Evolutionary conservation across 257 asterid genomes (phyloP), one percentile per base, ranked within the genome.

Genomic region (Anisodus tanguticus): DNA sequence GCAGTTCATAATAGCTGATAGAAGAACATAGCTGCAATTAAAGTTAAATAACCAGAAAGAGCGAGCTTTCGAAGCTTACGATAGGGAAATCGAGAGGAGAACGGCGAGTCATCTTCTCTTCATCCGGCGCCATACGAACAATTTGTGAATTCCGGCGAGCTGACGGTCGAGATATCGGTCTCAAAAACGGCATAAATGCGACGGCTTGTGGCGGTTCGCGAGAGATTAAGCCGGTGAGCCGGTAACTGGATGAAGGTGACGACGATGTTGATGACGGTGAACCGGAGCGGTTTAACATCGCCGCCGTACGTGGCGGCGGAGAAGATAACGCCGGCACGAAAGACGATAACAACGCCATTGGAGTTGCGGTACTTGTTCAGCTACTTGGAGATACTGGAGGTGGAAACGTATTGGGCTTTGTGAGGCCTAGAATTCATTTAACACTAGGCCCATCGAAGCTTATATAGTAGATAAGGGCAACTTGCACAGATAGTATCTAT

Each of bases 51-150:
- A 76, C 80, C 80, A 74, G 60, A 15, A 74, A 49, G 45, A 12
- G 6, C 0, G 62, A 49, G 62, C 22, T 74, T 22, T 51, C 60
- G 57, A 54, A 77, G 82, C 91, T 89, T 70, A 95, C 99, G 55
- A 90, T 89, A 10, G 98, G 98, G 78, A 95, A 94, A 84, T 94
- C 99, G 5, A 93, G 95, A 70, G 99, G 99, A 41, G 98, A 92
- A 31, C 97, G 97, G 86, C 97, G 97, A 77, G 99, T 95, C 92
- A 94, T 91, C 92, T 88, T 94, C 92, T 94, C 97, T 86, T 95
- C 97, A 4, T 95, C 96, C 11, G 99, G 98, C 85, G 99, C 99
- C 98, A 94, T 92, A 77, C 96, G 88, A 37, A 95, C 98, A 49
- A 93, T 82, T 84, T 83, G 90, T 3, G 91, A 88, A 81, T 86